Evolutionary conservation across 306 rosid genomes (phyloP).

Genomic region (Dicorynia guianensis): DNA sequence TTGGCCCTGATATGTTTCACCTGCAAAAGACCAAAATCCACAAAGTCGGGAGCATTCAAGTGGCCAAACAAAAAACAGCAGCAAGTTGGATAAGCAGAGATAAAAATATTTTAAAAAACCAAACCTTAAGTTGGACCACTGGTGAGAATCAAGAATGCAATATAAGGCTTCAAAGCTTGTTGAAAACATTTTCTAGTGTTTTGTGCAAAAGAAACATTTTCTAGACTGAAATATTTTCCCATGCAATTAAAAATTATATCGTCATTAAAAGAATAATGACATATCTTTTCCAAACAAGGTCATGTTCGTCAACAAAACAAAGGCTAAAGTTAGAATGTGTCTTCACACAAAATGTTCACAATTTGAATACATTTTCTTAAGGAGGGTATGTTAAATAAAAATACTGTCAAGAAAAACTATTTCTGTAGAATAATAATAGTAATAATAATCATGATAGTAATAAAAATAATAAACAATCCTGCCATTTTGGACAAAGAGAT

Average conservation of each 20-base stretch:
- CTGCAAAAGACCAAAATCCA: constrained; percentile 46
- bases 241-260: constrained; percentile 16
- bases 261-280: constrained; percentile 5
- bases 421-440: no score
- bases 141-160: constrained; percentile 17
- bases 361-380: background rate
- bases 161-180: constrained; percentile 8
- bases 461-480: constrained; percentile 5
- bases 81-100: background rate
- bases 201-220: constrained; percentile 8
- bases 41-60: constrained; percentile 30
- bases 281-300: constrained; percentile 5
- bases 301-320: background rate
- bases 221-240: constrained; percentile 14
- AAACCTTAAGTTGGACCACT: constrained; percentile 25
- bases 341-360: background rate
- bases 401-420: no score
- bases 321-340: constrained; percentile 1
- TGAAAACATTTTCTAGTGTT: constrained; percentile 15
- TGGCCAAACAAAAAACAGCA: constrained; percentile 14
- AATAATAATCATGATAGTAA: background rate
- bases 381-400: no score
- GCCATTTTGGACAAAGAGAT: constrained; percentile 11
- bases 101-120: constrained; percentile 21
- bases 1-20: constrained; percentile 80